phyloP scores from a whole-genome alignment of 148 eudicot genomes.

The Linanthus parryae region DNA sequence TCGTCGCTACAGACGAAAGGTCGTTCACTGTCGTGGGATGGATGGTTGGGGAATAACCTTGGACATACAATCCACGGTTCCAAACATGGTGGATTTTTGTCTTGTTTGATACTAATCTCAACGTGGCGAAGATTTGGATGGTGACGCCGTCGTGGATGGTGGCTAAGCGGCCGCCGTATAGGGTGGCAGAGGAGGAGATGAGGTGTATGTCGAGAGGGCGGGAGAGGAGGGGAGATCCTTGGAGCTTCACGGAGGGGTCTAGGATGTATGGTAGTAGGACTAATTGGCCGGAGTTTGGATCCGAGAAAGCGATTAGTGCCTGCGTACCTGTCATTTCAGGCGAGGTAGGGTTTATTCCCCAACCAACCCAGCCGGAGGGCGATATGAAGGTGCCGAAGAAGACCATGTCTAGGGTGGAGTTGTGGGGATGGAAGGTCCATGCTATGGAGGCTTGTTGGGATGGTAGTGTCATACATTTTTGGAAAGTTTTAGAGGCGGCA shows the following conservation, averaged over 20 bases:
- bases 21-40: slow-evolving; percentile 73
- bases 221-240: slow-evolving; percentile 55
- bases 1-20: slow-evolving; percentile 59
- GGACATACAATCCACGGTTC: slow-evolving; percentile 93
- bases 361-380: slow-evolving; percentile 96
- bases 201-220: slow-evolving; percentile 72
- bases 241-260: slow-evolving; percentile 76
- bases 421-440: slow-evolving; percentile 78
- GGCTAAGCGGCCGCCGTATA: slow-evolving; percentile 85
- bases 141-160: slow-evolving; percentile 80
- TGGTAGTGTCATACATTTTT: slow-evolving; percentile 78
- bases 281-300: slow-evolving; percentile 80
- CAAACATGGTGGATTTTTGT: slow-evolving; percentile 72
- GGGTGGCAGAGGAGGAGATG: slow-evolving; percentile 59
- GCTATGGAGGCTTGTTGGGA: slow-evolving; percentile 87
- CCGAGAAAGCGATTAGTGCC: slow-evolving; percentile 78
- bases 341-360: slow-evolving; percentile 75
- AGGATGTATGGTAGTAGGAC: slow-evolving; percentile 70
- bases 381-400: slow-evolving; percentile 85
- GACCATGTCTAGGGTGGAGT: slow-evolving; percentile 64
- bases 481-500: slow-evolving; percentile 46
- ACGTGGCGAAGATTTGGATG: slow-evolving; percentile 60
- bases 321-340: slow-evolving; percentile 84
- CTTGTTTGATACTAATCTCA: slow-evolving; percentile 56
- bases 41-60: slow-evolving; percentile 95